Conservation (phyloP, 78 protist genomes). For the Mastigamoeba balamuthi region DNA sequence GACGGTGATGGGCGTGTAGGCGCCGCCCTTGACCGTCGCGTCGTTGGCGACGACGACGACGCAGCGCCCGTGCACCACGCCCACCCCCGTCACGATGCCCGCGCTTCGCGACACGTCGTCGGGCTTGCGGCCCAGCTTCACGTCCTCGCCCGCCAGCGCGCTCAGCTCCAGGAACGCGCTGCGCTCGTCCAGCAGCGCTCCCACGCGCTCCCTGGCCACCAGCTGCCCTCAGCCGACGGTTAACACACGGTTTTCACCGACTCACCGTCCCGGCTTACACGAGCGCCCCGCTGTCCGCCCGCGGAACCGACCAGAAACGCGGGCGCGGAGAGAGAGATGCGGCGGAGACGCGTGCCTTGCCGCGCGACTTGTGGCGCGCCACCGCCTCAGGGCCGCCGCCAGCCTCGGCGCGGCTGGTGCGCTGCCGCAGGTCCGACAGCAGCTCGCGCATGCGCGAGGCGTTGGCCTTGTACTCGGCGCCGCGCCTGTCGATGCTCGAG, state of each 20-base stretch:
- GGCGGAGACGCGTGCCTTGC: no score
- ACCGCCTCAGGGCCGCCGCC: background rate
- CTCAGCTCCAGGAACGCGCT: background rate
- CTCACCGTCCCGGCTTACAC: no score
- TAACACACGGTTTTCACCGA: no score
- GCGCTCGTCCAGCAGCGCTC: background rate
- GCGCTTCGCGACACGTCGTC: conserved; percentile 71
- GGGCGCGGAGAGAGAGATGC: no score
- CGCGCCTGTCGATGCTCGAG: no score
- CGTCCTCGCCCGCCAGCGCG: background rate
- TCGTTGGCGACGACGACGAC: conserved; percentile 93
- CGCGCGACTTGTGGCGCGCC: background rate
- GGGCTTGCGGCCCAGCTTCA: conserved; percentile 15
- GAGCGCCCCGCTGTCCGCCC: no score
- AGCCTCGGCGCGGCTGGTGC: background rate
- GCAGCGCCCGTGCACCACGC: conserved; percentile 66
- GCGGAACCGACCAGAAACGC: no score
- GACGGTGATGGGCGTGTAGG: conserved; percentile 94
- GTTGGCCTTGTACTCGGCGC: background rate
- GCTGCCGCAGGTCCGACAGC: background rate
- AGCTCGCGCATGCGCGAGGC: background rate
- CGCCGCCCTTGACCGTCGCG: conserved; percentile 97
- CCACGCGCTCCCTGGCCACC: background rate
- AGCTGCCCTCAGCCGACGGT: no score
- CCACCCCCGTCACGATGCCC: conserved; percentile 89